Evolutionary conservation across 2,329 filamentous ascomycete species (phyloP), one percentile per base, ranked within the genome.

Genomic region (Chaetomiaceae sp.): DNA sequence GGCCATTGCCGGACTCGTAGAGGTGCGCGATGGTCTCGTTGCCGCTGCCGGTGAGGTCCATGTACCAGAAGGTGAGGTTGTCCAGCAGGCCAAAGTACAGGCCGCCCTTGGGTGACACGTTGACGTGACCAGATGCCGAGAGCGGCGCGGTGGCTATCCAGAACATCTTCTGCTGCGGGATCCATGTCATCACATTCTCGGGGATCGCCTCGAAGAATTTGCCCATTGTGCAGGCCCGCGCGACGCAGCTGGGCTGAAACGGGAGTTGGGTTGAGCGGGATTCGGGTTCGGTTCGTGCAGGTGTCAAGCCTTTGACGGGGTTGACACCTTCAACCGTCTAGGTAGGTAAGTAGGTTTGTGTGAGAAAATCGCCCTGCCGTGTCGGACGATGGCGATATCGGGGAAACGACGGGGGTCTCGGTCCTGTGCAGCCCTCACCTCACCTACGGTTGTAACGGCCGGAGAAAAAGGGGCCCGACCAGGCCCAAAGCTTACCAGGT

Each of bases 21-120:
- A 87, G 65, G 58, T 90, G 86, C 4, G 79, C 73, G 50, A 90
- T 83, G 3, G 86, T 90, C 67, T 91, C 86, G 58, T 75, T 81
- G 19, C 86, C 86, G 26, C 81, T 86, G 24, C 86, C 86, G 1
- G 82, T 88, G 50, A 81, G 76, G 60, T 90, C 86, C 45, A 88
- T 71, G 60, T 89, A 90, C 61, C 63, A 68, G 42, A 68, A 68
- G 1, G 59, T 65, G 4, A 53, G 50, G 46, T 64, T 50, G 46
- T 54, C 45, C 6, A 64, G 53, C 6, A 67, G 33, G 5, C 66
- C 65, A 32, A 68, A 68, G 40, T 58, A 60, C 24, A 40, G 44
- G 20, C 79, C 82, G 39, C 86, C 85, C 64, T 90, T 88, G 39
- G 86, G 84, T 0, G 84, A 89, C 45, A 88, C 68, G 58, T 90